These are phyloP conservation scores for Aspergillus incahuasiensis DNA, from an alignment of 495 filamentous ascomycete species.

Conservation along the genomic window DNA sequence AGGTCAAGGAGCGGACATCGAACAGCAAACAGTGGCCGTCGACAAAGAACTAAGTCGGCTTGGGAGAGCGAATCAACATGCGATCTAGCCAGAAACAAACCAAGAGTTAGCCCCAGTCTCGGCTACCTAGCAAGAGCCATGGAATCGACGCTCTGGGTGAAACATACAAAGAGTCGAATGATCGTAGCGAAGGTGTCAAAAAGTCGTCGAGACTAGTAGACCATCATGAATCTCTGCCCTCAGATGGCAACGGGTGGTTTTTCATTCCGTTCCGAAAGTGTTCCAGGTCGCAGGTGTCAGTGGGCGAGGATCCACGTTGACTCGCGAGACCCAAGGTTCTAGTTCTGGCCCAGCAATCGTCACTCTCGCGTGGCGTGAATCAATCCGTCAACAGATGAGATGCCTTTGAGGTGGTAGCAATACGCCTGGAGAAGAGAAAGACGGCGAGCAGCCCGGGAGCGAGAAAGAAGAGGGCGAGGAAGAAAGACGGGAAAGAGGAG, in stretches of 20 bases:
- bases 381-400: background rate
- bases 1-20: slow-evolving; percentile 31
- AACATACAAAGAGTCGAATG: background rate
- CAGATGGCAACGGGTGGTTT: slow-evolving; percentile 12
- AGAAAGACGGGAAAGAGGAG: slow-evolving; percentile 4
- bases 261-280: slow-evolving; percentile 14
- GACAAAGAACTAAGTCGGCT: slow-evolving; percentile 19
- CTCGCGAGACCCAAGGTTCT: slow-evolving; percentile 13
- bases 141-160: background rate
- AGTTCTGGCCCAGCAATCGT: slow-evolving; percentile 1
- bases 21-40: slow-evolving; percentile 20
- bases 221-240: slow-evolving; percentile 10
- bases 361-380: background rate
- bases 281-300: background rate
- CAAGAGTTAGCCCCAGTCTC: background rate
- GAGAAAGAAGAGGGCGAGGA: background rate
- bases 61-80: slow-evolving; percentile 5
- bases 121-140: background rate
- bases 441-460: background rate
- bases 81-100: slow-evolving; percentile 4
- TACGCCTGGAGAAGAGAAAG: slow-evolving; percentile 1
- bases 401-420: background rate
- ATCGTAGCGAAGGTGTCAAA: background rate
- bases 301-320: slow-evolving; percentile 23
- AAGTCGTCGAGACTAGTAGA: slow-evolving; percentile 7